Evolutionary conservation across 768 basidiomycete species (phyloP).

Genomic region (Hygrocybe coccinea): DNA sequence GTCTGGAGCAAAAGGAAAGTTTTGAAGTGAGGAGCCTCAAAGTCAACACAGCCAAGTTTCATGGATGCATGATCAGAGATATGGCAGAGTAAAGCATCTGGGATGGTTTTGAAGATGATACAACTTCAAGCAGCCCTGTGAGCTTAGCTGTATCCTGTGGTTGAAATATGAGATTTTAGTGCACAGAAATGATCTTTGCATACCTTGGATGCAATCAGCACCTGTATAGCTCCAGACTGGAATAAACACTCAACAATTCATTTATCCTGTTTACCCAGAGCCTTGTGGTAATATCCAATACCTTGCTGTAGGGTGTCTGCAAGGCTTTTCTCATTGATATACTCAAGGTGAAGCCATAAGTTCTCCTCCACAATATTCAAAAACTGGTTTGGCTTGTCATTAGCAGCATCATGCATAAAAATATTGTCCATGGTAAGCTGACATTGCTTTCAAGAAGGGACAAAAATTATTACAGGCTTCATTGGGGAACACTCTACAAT

Average conservation of each 20-base stretch:
- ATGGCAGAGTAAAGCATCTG: slow-evolving; percentile 74
- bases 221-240: too few relatives aligned
- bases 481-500: too few relatives aligned
- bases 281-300: too few relatives aligned
- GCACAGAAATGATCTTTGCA: slow-evolving; percentile 11
- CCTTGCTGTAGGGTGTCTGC: too few relatives aligned
- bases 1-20: too few relatives aligned
- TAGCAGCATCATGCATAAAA: slow-evolving; percentile 80
- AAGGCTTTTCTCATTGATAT: too few relatives aligned
- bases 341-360: too few relatives aligned
- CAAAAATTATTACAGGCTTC: slow-evolving; percentile 89
- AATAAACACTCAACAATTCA: too few relatives aligned
- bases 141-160: slow-evolving; percentile 89
- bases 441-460: slow-evolving; percentile 89
- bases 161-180: background rate
- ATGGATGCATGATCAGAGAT: slow-evolving; percentile 97
- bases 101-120: slow-evolving; percentile 95
- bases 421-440: slow-evolving; percentile 91
- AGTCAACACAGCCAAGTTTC: slow-evolving; percentile 87
- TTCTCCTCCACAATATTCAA: slow-evolving; percentile 81
- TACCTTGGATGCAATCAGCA: too few relatives aligned
- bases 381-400: slow-evolving; percentile 80
- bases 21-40: too few relatives aligned
- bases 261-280: too few relatives aligned
- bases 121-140: slow-evolving; percentile 93